Evolutionary conservation across 1,284 basidiomycete genomes (phyloP).

Genomic region (Ceratobasidium sp.): DNA sequence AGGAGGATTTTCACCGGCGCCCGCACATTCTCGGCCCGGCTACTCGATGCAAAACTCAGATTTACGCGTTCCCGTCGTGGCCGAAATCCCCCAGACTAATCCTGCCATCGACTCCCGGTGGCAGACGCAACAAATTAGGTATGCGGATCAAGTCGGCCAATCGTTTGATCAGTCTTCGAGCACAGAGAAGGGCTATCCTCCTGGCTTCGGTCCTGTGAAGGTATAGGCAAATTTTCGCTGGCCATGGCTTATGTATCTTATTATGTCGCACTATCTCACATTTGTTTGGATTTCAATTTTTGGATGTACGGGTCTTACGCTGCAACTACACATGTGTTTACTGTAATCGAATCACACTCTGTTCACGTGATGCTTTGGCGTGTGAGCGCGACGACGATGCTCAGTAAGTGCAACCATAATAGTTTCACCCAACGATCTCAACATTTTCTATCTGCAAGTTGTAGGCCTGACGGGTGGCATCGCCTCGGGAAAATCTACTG

Average conservation of each 20-base stretch:
- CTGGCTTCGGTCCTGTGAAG: slow-evolving; percentile 2
- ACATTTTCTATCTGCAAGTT: slow-evolving; percentile 61
- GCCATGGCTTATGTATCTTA: background rate
- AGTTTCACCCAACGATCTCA: background rate
- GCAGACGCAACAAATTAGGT: slow-evolving; percentile 21
- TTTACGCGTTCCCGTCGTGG: background rate
- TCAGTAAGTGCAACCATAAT: slow-evolving; percentile 34
- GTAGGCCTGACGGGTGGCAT: slow-evolving; percentile 97
- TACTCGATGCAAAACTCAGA: slow-evolving; percentile 11
- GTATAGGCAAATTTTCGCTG: background rate
- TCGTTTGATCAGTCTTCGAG: slow-evolving; percentile 5
- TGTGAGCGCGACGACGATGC: slow-evolving; percentile 22
- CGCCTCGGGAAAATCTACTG: slow-evolving; percentile 95
- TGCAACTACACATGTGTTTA: background rate
- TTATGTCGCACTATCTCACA: background rate
- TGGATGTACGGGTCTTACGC: background rate
- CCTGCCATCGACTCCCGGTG: slow-evolving; percentile 23
- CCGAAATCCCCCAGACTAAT: background rate
- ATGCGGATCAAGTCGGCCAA: slow-evolving; percentile 14
- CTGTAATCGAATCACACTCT: background rate
- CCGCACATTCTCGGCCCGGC: slow-evolving; percentile 2
- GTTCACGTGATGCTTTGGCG: background rate
- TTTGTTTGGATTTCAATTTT: slow-evolving; percentile 1
- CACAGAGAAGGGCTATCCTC: slow-evolving; percentile 31
- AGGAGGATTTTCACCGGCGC: slow-evolving; percentile 19